These are phyloP conservation scores for Begonia loranthoides DNA, from an alignment of 306 rosid genomes.

Conservation along the genomic window DNA sequence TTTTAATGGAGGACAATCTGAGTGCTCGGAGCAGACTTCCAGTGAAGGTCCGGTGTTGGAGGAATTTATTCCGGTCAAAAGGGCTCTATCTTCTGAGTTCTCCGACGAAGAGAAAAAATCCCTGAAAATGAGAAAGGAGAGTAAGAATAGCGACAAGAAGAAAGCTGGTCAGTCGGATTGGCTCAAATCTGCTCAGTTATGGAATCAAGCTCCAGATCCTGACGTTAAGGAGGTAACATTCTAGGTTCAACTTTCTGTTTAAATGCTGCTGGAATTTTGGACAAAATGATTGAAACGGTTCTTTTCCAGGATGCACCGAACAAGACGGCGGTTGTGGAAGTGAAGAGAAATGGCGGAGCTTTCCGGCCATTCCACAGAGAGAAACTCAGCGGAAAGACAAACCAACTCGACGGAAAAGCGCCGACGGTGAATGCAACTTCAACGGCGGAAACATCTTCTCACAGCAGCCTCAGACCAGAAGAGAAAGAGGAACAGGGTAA, in stretches of 20 bases:
- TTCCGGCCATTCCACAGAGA: conserved; percentile 77
- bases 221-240: conserved; percentile 34
- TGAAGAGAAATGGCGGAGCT: conserved; percentile 62
- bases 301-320: conserved; percentile 39
- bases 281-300: neutral
- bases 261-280: neutral
- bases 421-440: conserved; percentile 46
- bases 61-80: conserved; percentile 72
- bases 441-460: conserved; percentile 22
- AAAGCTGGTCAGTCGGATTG: conserved; percentile 72
- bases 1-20: conserved; percentile 59
- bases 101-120: conserved; percentile 31
- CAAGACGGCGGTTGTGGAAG: conserved; percentile 51
- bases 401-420: conserved; percentile 16
- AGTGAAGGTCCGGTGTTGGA: conserved; percentile 47
- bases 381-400: conserved; percentile 29
- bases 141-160: conserved; percentile 19
- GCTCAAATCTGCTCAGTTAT: conserved; percentile 86
- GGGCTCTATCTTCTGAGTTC: conserved; percentile 26
- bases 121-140: conserved; percentile 12
- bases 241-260: neutral
- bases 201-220: conserved; percentile 53
- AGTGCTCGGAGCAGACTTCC: conserved; percentile 72
- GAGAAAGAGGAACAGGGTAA: conserved; percentile 49
- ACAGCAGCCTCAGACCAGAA: conserved; percentile 30